Percentiles rank a stretch among this genome's conserved stretches.
Evolutionary conservation across 352 stramenopile genomes (phyloP).

Genomic region (Paralagenidium karlingii): DNA sequence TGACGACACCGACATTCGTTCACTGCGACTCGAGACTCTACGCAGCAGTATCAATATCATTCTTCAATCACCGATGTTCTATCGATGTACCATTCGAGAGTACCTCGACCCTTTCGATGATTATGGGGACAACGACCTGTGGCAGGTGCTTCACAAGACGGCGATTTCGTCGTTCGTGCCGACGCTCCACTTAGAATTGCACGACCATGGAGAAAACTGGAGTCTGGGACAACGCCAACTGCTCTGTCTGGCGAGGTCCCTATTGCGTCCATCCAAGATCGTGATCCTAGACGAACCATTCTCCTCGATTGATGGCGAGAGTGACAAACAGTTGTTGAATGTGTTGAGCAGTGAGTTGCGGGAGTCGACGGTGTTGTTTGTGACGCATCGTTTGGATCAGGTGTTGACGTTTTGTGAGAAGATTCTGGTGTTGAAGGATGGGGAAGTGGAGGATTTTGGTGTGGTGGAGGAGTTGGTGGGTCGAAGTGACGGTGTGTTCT

Average conservation of each 20-base stretch:
- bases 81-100: too few species aligned
- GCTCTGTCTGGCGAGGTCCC: constrained; percentile 84
- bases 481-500: constrained; percentile 17
- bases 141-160: constrained; percentile 37
- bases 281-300: constrained; percentile 80
- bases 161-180: constrained; percentile 22
- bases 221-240: constrained; percentile 81
- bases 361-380: constrained; percentile 87
- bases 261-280: constrained; percentile 84
- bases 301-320: constrained; percentile 34
- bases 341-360: constrained; percentile 72
- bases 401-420: constrained; percentile 89
- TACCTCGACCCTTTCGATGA: constrained; percentile 76
- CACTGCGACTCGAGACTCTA: constrained; percentile 47
- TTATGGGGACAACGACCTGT: constrained; percentile 46
- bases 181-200: constrained; percentile 21
- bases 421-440: constrained; percentile 44
- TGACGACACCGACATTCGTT: constrained; percentile 55
- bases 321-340: constrained; percentile 36
- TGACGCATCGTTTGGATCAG: constrained; percentile 90
- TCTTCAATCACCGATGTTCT: constrained; percentile 81
- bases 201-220: constrained; percentile 83
- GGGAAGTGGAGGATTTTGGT: constrained; percentile 76
- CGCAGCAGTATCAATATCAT: constrained; percentile 68
- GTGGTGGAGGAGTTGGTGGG: constrained; percentile 65